Evolutionary conservation across 108 stramenopile species (phyloP).

Genomic region (Nitzschia inconspicua): DNA sequence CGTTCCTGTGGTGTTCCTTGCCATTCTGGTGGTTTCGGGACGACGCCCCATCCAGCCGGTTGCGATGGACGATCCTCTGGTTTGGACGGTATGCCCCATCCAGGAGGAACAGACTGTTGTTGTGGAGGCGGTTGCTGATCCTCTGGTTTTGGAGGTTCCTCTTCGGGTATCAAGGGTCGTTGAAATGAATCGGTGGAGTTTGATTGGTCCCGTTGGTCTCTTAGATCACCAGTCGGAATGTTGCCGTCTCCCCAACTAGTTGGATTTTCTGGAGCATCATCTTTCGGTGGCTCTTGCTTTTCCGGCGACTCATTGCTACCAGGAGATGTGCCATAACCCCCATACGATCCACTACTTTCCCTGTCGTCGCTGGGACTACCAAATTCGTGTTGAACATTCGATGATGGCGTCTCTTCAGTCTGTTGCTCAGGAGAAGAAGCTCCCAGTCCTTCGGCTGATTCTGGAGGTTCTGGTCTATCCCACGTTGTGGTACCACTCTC

Average conservation of each 20-base stretch:
- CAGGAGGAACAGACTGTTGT: neutral
- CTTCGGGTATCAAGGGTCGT: no score
- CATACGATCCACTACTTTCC: no score
- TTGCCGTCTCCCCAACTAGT: neutral
- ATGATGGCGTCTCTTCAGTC: conserved; percentile 5
- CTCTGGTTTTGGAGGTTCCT: neutral
- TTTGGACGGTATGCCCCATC: conserved; percentile 23
- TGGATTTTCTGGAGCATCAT: neutral
- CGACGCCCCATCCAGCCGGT: neutral
- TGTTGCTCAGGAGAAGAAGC: conserved; percentile 2
- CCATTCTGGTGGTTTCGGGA: conserved; percentile 5
- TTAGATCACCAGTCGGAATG: neutral
- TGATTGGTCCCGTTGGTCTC: neutral
- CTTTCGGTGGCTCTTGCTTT: neutral
- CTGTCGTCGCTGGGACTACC: neutral
- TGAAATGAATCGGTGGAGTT: conserved; percentile 6
- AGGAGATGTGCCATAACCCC: no score
- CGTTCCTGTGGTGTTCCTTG: neutral
- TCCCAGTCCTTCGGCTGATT: conserved; percentile 1
- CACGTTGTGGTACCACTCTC: conserved; percentile 76
- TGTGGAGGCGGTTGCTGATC: conserved; percentile 9
- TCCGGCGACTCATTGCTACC: neutral
- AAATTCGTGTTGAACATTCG: neutral
- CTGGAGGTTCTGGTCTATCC: conserved; percentile 58
- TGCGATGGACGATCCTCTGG: neutral